Evolutionary conservation across 768 basidiomycete genomes (phyloP).

Genomic region (Calocybe gangraenosa): DNA sequence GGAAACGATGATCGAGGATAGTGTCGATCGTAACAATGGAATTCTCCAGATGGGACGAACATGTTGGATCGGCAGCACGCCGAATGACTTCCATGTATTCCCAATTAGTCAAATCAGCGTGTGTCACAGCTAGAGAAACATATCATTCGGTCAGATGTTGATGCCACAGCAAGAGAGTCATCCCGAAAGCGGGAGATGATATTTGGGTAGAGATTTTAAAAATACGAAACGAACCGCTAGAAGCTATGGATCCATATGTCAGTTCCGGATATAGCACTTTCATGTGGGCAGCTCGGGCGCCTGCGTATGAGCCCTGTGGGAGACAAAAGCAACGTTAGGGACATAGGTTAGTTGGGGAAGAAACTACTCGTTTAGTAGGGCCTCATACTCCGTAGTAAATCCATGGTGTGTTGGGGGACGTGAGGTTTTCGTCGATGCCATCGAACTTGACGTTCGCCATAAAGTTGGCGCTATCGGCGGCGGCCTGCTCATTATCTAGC

Average conservation of each 20-base stretch:
- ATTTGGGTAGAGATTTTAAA: not conserved
- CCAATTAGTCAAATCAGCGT: constrained; percentile 78
- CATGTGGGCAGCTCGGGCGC: constrained; percentile 92
- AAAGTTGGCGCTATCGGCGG: constrained; percentile 90
- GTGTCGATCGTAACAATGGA: constrained; percentile 58
- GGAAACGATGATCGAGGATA: constrained; percentile 44
- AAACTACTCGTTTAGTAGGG: not conserved
- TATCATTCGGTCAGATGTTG: not conserved
- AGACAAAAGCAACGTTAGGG: constrained; percentile 1
- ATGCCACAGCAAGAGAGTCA: too few species aligned
- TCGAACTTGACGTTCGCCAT: constrained; percentile 76
- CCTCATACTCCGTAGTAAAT: constrained; percentile 85
- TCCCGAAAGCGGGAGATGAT: too few species aligned
- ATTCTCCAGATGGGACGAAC: constrained; percentile 53
- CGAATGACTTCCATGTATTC: constrained; percentile 87
- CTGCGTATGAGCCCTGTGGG: constrained; percentile 82
- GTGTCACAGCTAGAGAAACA: constrained; percentile 70
- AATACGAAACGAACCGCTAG: constrained; percentile 54
- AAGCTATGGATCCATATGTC: constrained; percentile 88
- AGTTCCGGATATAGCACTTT: constrained; percentile 80
- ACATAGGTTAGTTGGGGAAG: not conserved
- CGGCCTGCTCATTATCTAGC: constrained; percentile 85
- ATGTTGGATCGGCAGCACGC: constrained; percentile 58
- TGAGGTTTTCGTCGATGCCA: constrained; percentile 66
- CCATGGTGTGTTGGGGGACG: constrained; percentile 75